These are phyloP conservation scores for Echites panduratus DNA, from an alignment of 257 asterid species.

Conservation along the genomic window DNA sequence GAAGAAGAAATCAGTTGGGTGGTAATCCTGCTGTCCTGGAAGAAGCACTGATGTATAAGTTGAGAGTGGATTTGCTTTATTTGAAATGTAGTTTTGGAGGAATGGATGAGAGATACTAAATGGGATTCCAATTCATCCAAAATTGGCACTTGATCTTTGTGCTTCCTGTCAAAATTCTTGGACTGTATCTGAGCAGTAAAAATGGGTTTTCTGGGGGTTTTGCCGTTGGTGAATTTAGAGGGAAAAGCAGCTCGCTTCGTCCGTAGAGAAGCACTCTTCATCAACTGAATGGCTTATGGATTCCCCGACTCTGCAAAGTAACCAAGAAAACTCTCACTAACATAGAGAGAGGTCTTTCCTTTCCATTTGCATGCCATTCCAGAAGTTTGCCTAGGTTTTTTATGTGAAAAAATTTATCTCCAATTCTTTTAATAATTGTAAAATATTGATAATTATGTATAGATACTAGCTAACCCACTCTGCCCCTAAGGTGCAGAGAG, in stretches of 20 bases:
- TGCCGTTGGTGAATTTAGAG: background rate
- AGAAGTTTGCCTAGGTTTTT: no score
- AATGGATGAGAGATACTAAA: slow-evolving; percentile 32
- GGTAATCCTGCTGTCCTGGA: slow-evolving; percentile 19
- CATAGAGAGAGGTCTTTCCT: background rate
- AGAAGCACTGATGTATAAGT: slow-evolving; percentile 9
- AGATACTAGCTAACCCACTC: no score
- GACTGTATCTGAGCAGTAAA: background rate
- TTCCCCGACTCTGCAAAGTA: background rate
- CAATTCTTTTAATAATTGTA: no score
- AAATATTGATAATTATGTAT: no score
- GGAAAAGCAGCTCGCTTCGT: background rate
- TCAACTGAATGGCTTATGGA: background rate
- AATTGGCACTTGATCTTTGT: background rate
- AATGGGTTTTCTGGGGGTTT: background rate
- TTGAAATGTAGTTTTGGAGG: slow-evolving; percentile 17
- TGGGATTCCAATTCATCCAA: slow-evolving; percentile 15
- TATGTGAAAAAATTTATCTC: no score
- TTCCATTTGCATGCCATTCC: no score
- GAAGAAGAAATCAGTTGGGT: slow-evolving; percentile 36
- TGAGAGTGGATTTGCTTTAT: slow-evolving; percentile 32
- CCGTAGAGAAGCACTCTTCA: background rate
- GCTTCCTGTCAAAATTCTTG: background rate
- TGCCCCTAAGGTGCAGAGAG: no score
- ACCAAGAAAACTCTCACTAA: no score